A percentile compares a stretch with the other conserved stretches of the same genome.
phyloP scores from a whole-genome alignment of 345 rosid species.

The Capsella bursapastoris region DNA sequence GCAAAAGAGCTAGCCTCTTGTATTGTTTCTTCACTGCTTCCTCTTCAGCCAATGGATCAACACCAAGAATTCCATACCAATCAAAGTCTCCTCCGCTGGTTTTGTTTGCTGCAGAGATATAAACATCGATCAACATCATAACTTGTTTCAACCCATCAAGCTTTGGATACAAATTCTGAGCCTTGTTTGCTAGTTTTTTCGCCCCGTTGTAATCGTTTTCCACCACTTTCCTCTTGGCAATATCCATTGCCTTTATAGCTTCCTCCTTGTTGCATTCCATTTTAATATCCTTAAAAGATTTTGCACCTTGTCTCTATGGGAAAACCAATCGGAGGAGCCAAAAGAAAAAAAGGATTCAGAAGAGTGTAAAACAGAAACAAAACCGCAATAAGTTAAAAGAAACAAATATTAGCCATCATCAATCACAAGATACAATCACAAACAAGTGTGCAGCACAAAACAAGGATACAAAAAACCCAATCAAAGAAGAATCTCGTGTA shows the following conservation, averaged over 20 bases:
- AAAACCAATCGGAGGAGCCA: neutral
- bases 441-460: neutral
- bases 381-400: neutral
- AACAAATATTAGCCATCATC: neutral
- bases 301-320: neutral
- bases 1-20: slow-evolving; percentile 65
- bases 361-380: neutral
- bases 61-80: slow-evolving; percentile 79
- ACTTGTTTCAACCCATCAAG: slow-evolving; percentile 71
- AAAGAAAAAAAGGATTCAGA: neutral
- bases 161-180: slow-evolving; percentile 71
- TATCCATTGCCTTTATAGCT: slow-evolving; percentile 72
- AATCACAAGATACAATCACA: neutral
- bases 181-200: slow-evolving; percentile 64
- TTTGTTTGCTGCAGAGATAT: slow-evolving; percentile 63
- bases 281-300: slow-evolving; percentile 10
- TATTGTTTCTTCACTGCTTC: slow-evolving; percentile 67
- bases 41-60: slow-evolving; percentile 65
- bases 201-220: slow-evolving; percentile 72
- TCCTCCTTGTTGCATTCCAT: slow-evolving; percentile 92
- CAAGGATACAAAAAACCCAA: neutral
- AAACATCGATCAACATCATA: slow-evolving; percentile 63
- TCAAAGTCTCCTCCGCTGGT: slow-evolving; percentile 60
- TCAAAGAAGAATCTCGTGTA: neutral
- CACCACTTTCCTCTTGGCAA: slow-evolving; percentile 71